phyloP scores from a whole-genome alignment of 345 rosid genomes.

The Rhizophora mangle region DNA sequence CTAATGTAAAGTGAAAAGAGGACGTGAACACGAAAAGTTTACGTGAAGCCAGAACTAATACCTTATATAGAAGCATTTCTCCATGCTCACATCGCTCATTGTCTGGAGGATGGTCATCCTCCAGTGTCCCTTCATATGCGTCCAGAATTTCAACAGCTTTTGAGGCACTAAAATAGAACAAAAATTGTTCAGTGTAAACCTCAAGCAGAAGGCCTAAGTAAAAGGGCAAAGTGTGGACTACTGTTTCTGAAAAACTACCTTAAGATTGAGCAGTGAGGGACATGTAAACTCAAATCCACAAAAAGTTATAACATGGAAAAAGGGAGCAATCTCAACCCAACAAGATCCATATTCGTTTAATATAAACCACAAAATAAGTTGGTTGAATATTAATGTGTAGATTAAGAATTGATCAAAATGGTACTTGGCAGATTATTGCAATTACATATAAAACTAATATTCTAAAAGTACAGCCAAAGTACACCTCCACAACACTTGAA shows the following conservation, averaged over 20 bases:
- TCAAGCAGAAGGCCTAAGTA: background rate
- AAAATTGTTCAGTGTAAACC: conserved; percentile 13
- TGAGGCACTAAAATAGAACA: conserved; percentile 51
- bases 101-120: conserved; percentile 98
- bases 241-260: background rate
- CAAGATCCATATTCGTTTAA: background rate
- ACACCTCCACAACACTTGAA: background rate
- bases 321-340: background rate
- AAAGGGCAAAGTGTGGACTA: background rate
- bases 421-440: too few species aligned
- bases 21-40: background rate
- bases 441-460: too few species aligned
- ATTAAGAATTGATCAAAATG: background rate
- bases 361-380: background rate
- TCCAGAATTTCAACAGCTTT: conserved; percentile 98
- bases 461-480: background rate
- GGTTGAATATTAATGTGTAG: background rate
- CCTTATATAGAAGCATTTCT: conserved; percentile 99
- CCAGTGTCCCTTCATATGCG: conserved; percentile 98
- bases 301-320: background rate
- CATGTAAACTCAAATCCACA: background rate
- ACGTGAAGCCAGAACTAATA: conserved; percentile 18
- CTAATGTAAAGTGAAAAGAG: background rate
- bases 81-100: conserved; percentile 94
- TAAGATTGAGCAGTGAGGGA: background rate